Base-by-base conservation (phyloP, 1,139 yeast species). In the Blastobotrys capitulatus region DNA sequence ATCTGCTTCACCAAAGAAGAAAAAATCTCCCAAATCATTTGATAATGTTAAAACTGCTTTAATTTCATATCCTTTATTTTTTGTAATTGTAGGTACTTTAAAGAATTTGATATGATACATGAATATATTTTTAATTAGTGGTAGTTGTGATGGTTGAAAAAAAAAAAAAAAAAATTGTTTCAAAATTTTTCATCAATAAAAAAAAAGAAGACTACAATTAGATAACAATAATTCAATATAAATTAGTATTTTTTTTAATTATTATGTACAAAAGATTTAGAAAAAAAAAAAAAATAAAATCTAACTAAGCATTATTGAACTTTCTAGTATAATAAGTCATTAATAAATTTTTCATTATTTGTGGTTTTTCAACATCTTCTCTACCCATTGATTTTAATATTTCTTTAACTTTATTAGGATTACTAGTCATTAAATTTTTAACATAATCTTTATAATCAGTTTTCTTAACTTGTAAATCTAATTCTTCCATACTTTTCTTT, bases 341-440 rank as follows among this genome's bases (percentile, higher is more conserved):
- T 44, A 68, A 55, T 38, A 68, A 53, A 51, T 68, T 68, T 49
- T 66, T 63, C 60, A 65, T 67, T 46, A 65, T 60, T 57, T 61
- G 58, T 16, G 56, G 50, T 47, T 60, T 57, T 50, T 59, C 54
- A 51, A 59, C 54, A 6, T 64, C 62, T 43, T 58, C 57, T 46
- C 62, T 59, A 31, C 70, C 71, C 32, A 62, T 52, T 9, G 54
- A 49, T 32, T 48, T 25, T 31, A 68, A 54, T 44, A 69, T 60
- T 48, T 54, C 57, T 39, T 60, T 56, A 26, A 68, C 69, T 44
- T 59, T 55, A 32, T 56, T 58, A n/a, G 70, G 71, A 43, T 64
- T 59, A 25, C 59, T 57, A 29, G 51, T 52, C 34, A 67, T 56
- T 43, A 68, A 38, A 20, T 54, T 60, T 45, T 54, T 56, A 42